phyloP scores from a whole-genome alignment of 2,329 filamentous ascomycete genomes.

The Amphichorda felina region DNA sequence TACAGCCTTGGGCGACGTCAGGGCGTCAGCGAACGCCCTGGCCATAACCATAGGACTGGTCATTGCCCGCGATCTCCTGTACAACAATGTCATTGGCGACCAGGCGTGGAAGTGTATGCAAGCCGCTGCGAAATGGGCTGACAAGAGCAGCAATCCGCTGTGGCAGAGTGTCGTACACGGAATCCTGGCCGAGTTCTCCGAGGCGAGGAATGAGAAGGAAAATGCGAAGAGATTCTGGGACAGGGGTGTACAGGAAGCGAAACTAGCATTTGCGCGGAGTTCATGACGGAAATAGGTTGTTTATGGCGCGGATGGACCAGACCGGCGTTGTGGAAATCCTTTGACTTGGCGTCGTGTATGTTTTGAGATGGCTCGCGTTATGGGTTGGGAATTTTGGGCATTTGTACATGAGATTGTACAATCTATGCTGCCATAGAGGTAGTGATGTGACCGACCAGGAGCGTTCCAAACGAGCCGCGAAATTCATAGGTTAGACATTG shows the following conservation, averaged over 20 bases:
- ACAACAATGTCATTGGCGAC: constrained; percentile 69
- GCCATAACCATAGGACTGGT: constrained; percentile 74
- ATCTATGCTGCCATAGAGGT: no score
- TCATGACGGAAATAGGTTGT: constrained; percentile 7
- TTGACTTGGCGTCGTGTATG: no score
- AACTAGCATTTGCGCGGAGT: constrained; percentile 26
- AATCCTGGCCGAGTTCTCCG: constrained; percentile 64
- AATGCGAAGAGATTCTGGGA: constrained; percentile 19
- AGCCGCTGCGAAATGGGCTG: constrained; percentile 56
- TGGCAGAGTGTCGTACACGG: constrained; percentile 76
- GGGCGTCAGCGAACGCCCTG: constrained; percentile 61
- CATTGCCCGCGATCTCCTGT: constrained; percentile 76
- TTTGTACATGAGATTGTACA: no score
- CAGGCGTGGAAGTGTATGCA: constrained; percentile 67
- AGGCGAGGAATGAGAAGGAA: constrained; percentile 26
- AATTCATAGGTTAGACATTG: no score
- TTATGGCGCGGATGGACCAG: no score
- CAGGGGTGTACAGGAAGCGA: constrained; percentile 17
- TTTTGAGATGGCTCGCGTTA: no score
- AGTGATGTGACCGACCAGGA: no score
- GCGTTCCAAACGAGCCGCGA: no score
- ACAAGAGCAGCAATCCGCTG: constrained; percentile 56
- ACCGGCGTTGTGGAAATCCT: no score
- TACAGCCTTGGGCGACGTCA: constrained; percentile 57
- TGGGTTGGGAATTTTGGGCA: no score